These are phyloP conservation scores for Trametes pubescens DNA, from an alignment of 1,284 basidiomycete species.

Conservation along the genomic window DNA sequence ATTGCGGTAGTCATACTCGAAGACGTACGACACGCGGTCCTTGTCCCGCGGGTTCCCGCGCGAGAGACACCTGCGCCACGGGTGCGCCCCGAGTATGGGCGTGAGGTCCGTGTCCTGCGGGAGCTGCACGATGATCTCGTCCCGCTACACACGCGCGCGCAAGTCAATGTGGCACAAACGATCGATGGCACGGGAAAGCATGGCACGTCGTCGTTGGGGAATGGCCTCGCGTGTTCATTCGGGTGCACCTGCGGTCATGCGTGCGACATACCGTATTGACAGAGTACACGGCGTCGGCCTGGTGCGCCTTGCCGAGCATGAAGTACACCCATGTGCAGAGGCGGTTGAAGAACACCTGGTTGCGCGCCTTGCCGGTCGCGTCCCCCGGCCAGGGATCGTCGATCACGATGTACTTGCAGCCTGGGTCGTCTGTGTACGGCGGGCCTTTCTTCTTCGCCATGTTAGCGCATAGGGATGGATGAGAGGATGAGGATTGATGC, in stretches of 20 bases:
- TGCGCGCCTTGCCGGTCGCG: conserved; percentile 31
- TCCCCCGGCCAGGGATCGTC: conserved; percentile 42
- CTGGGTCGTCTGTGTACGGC: conserved; percentile 42
- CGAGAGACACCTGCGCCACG: conserved; percentile 36
- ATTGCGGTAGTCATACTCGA: conserved; percentile 42
- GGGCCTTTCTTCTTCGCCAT: conserved; percentile 36
- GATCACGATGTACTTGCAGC: conserved; percentile 42
- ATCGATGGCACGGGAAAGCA: neutral
- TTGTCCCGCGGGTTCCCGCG: conserved; percentile 18
- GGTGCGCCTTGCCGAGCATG: conserved; percentile 37
- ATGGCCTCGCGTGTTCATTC: conserved; percentile 2
- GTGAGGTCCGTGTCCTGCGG: conserved; percentile 35
- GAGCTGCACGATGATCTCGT: conserved; percentile 41
- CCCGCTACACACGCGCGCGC: conserved; percentile 28
- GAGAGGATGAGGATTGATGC: neutral
- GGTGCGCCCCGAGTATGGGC: conserved; percentile 40
- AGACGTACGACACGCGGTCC: conserved; percentile 38
- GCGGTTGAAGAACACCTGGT: conserved; percentile 32
- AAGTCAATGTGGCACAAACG: neutral
- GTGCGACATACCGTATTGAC: conserved; percentile 39
- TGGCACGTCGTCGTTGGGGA: no score
- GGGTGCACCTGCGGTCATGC: conserved; percentile 1
- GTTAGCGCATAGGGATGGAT: neutral
- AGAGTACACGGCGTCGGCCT: conserved; percentile 31
- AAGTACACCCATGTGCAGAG: conserved; percentile 41